Conservation (phyloP, 345 rosid species). For the Citrus australasica region DNA sequence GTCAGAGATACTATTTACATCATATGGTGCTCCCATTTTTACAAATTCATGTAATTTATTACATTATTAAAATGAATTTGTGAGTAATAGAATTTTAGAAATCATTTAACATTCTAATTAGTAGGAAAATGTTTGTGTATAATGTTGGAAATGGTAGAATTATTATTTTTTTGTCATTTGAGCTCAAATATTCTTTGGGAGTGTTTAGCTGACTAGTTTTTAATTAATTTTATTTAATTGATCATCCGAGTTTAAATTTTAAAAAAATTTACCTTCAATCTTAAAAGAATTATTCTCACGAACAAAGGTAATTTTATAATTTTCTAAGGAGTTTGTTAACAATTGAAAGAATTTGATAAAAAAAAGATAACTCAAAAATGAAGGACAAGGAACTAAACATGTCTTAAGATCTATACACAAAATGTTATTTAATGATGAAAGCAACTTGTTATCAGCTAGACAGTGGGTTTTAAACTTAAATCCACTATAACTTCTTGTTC, state of each 20-base stretch:
- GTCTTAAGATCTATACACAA: neutral
- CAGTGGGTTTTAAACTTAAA: neutral
- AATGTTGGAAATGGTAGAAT: too few species aligned
- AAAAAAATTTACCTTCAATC: too few species aligned
- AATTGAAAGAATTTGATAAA: neutral
- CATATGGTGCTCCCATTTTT: neutral
- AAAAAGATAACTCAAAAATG: too few species aligned
- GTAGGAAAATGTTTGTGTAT: too few species aligned
- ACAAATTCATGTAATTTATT: neutral
- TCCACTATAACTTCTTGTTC: neutral
- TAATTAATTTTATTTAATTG: too few species aligned
- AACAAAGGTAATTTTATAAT: neutral
- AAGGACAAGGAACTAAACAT: neutral
- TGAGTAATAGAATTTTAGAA: neutral
- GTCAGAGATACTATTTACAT: neutral
- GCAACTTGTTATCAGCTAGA: neutral
- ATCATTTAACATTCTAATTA: too few species aligned
- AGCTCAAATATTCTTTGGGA: accelerated
- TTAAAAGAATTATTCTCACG: neutral
- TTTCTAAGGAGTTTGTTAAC: neutral
- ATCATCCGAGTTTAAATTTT: accelerated
- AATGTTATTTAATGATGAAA: neutral
- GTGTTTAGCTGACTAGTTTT: accelerated
- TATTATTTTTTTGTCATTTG: too few species aligned
- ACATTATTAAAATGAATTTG: neutral